phyloP scores from a whole-genome alignment of 345 rosid genomes.

The Acer campestre region DNA sequence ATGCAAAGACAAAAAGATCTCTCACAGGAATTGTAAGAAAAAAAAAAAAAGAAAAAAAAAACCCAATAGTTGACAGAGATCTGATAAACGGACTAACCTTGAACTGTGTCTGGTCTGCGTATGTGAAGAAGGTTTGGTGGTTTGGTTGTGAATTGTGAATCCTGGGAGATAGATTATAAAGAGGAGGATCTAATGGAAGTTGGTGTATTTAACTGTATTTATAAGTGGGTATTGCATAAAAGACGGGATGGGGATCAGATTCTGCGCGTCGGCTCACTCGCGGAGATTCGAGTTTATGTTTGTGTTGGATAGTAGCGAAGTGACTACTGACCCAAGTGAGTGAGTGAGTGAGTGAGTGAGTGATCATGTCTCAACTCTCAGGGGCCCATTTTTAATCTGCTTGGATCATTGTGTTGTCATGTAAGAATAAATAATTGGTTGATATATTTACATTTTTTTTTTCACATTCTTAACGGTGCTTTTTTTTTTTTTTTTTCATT shows the following conservation, averaged over 20 bases:
- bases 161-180: neutral
- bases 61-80: neutral
- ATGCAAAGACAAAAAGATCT: slow-evolving; percentile 7
- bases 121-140: neutral
- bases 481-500: no score
- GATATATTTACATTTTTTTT: no score
- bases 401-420: no score
- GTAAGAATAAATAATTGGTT: no score
- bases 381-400: no score
- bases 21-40: no score
- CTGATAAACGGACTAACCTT: slow-evolving; percentile 19
- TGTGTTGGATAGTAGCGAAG: no score
- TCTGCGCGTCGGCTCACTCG: neutral
- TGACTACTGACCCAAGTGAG: no score
- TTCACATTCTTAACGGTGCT: no score
- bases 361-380: no score
- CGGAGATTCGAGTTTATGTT: neutral
- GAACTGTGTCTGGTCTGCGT: neutral
- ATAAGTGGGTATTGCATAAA: neutral
- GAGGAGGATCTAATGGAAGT: slow-evolving; percentile 1
- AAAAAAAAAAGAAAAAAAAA: neutral
- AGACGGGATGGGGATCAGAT: slow-evolving; percentile 4
- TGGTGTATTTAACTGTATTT: neutral
- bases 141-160: neutral
- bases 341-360: no score